A percentile compares a stretch with the other conserved stretches of the same genome.
phyloP scores from a whole-genome alignment of 805 yeast species.

The Lipomyces kockii region DNA sequence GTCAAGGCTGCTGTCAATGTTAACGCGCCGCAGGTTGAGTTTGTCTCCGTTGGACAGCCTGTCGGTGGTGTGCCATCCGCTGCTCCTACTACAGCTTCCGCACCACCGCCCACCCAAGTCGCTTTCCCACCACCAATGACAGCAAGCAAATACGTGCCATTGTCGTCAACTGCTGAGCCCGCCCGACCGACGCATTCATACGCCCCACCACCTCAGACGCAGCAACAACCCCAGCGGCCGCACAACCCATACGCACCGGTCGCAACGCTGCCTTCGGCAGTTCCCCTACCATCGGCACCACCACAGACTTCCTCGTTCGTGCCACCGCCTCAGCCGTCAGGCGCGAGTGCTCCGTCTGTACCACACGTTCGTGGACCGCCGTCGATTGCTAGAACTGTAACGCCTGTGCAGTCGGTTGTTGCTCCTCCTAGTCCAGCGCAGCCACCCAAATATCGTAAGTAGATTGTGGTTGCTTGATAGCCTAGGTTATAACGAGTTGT shows the following conservation, averaged over 20 bases:
- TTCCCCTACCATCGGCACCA: constrained; percentile 23
- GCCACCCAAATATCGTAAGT: constrained; percentile 41
- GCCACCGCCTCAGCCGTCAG: constrained; percentile 36
- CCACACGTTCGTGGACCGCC: constrained; percentile 39
- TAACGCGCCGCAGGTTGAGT: constrained; percentile 31
- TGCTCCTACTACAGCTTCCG: constrained; percentile 5
- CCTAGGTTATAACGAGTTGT: not conserved
- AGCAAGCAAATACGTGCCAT: constrained; percentile 21
- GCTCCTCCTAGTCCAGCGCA: constrained; percentile 42
- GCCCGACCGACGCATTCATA: constrained; percentile 49
- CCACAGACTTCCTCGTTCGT: constrained; percentile 22
- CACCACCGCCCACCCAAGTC: constrained; percentile 17
- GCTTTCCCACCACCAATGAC: constrained; percentile 40
- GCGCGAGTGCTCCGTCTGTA: constrained; percentile 40
- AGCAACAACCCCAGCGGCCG: constrained; percentile 11
- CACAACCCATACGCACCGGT: constrained; percentile 31
- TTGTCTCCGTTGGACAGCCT: constrained; percentile 32
- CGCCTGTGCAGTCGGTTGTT: constrained; percentile 40
- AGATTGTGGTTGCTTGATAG: constrained; percentile 43
- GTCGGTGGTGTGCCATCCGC: constrained; percentile 14
- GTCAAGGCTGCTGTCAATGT: constrained; percentile 14
- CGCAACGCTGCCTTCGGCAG: constrained; percentile 21
- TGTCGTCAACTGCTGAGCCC: constrained; percentile 40
- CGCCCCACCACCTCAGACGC: constrained; percentile 44
- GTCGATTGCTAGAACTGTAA: constrained; percentile 36